A percentile compares a stretch with the other conserved stretches of the same genome.
Evolutionary conservation across 2,329 filamentous ascomycete genomes (phyloP).

Genomic region (Aspergillus piperis): DNA sequence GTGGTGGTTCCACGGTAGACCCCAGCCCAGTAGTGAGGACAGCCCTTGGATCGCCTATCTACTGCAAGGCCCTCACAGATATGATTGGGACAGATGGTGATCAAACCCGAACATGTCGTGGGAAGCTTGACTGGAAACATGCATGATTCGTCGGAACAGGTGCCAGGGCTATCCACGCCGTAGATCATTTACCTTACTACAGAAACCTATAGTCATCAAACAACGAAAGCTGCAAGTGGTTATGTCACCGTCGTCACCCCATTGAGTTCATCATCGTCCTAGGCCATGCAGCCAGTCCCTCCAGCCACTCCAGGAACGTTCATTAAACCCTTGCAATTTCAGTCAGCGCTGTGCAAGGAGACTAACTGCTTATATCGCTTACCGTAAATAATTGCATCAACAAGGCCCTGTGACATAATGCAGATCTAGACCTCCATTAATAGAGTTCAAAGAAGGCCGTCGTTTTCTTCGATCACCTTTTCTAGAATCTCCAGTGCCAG

Average conservation of each 20-base stretch:
- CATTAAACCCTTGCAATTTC: background rate
- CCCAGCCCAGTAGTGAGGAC: background rate
- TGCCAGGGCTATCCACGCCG: background rate
- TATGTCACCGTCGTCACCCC: background rate
- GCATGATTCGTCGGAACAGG: background rate
- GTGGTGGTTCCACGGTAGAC: background rate
- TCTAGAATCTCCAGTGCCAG: constrained; percentile 6
- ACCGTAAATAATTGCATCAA: constrained; percentile 12
- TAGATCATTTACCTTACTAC: background rate
- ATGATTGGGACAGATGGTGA: background rate
- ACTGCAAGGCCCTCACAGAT: background rate
- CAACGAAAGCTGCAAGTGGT: background rate
- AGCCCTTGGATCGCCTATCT: background rate
- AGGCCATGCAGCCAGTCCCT: background rate
- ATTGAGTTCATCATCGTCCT: background rate
- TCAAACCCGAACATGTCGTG: background rate
- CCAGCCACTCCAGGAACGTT: constrained; percentile 7
- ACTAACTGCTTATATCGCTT: background rate
- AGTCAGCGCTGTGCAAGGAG: background rate
- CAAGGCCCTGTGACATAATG: constrained; percentile 11
- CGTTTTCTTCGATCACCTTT: constrained; percentile 1
- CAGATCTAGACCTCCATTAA: background rate
- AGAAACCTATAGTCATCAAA: background rate
- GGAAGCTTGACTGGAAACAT: background rate
- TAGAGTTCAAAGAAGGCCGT: background rate